phyloP scores from a whole-genome alignment of 2,329 filamentous ascomycete species.

The Herpotrichia juniperi region DNA sequence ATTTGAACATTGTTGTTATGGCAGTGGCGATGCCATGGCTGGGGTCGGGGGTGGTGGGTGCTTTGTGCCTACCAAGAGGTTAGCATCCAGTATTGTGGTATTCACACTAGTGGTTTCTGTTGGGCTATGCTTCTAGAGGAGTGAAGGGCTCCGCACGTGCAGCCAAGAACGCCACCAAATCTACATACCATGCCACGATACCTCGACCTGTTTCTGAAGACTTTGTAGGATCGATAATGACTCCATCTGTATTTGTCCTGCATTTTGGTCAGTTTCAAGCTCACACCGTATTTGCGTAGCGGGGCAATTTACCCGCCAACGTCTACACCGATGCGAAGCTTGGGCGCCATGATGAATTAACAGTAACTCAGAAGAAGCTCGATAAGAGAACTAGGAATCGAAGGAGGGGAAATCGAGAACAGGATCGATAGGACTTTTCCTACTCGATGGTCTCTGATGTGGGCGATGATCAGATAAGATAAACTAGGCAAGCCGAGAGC shows the following conservation, averaged over 20 bases:
- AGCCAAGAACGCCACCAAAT: not conserved
- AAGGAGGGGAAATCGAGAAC: not conserved
- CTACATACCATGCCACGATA: constrained; percentile 41
- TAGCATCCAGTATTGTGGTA: no score
- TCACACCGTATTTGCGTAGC: not conserved
- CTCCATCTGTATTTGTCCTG: constrained; percentile 46
- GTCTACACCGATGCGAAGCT: constrained; percentile 51
- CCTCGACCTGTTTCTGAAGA: constrained; percentile 32
- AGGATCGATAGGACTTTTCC: not conserved
- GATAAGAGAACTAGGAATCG: not conserved
- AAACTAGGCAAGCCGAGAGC: constrained; percentile 5
- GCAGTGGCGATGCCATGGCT: constrained; percentile 44
- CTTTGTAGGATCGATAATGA: constrained; percentile 40
- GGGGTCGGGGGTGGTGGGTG: constrained; percentile 44
- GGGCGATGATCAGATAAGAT: constrained; percentile 9
- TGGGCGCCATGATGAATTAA: constrained; percentile 4
- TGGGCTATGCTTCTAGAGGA: not conserved
- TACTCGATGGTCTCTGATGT: not conserved
- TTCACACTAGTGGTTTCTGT: no score
- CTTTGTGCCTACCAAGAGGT: constrained; percentile 40
- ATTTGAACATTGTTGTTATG: constrained; percentile 44
- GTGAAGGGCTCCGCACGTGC: constrained; percentile 15
- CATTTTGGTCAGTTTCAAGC: not conserved
- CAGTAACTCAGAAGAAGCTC: not conserved
- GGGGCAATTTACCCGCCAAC: constrained; percentile 45